These are phyloP conservation scores for Cyberlindnera petersonii DNA, from an alignment of 805 yeast genomes.

Conservation along the genomic window DNA sequence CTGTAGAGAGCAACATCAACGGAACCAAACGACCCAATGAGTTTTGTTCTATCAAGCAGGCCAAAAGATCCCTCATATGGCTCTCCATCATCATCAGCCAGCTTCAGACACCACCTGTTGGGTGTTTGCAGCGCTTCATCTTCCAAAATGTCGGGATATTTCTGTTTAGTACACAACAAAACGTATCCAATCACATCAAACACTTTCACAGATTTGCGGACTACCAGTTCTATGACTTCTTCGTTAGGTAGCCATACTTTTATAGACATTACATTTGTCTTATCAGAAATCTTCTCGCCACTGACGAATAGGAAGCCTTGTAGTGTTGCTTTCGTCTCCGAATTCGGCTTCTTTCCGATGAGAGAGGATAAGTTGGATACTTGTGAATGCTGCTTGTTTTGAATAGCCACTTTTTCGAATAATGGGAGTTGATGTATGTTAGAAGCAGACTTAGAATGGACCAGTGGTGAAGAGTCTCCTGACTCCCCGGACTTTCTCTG, in stretches of 20 bases:
- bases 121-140: constrained; percentile 38
- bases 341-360: constrained; percentile 35
- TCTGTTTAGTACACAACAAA: constrained; percentile 27
- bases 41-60: constrained; percentile 65
- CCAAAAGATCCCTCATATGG: constrained; percentile 90
- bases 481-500: constrained; percentile 2
- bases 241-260: constrained; percentile 28
- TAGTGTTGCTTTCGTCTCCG: constrained; percentile 36
- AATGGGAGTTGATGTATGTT: neutral
- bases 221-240: constrained; percentile 23
- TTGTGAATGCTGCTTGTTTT: neutral
- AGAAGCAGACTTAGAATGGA: constrained; percentile 6
- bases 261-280: constrained; percentile 20
- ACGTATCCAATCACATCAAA: constrained; percentile 55
- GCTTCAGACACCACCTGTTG: constrained; percentile 68
- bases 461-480: constrained; percentile 1
- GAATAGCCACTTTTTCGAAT: constrained; percentile 5
- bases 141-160: constrained; percentile 7
- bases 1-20: constrained; percentile 77
- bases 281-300: constrained; percentile 26
- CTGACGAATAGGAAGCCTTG: constrained; percentile 38
- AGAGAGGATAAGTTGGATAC: constrained; percentile 40
- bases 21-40: constrained; percentile 67
- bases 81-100: constrained; percentile 93
- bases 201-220: constrained; percentile 39